Base-by-base conservation (phyloP, 2,329 filamentous ascomycete species). In the Sclerotiophoma versabilis region DNA sequence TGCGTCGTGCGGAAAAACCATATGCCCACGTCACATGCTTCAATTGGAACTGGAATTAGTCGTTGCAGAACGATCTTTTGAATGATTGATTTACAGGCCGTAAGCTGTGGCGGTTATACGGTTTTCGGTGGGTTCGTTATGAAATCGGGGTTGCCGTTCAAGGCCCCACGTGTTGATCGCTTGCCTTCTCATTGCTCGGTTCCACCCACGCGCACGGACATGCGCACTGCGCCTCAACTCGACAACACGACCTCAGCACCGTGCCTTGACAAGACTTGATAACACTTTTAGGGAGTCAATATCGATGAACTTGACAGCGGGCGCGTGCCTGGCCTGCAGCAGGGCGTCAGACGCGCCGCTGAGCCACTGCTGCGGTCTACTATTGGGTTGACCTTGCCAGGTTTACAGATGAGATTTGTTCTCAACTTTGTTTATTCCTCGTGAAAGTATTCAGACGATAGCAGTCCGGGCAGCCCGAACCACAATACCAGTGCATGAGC, bases 401-500 rank as follows among this genome's bases (percentile, higher is more conserved):
- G 19, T 36, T 47, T 42, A 53, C n/a, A 55, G 57, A 37, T 38
- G 45, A 48, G 32, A 32, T 43, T 38, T 45, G 50, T 54, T 60
- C 51, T 53, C 53, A 50, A 57, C n/a, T 49, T 34, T 43, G 26
- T 19, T 55, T 15, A 23, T 29, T 27, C 36, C 37, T 42, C 36
- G 50, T 47, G 44, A 49, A 52, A 63, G 57, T 58, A 43, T 54
- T 57, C 59, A 51, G 59, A 55, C 60, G 46, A 66, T 57, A 60
- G 36, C 52, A 42, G 42, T 54, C 33, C 14, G 7, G 25, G 34
- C 27, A 36, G 23, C 47, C 12, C 46, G 42, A 55, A 36, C 43
- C 29, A 41, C 39, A 12, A 32, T 30, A 49, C 34, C 22, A 41
- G 55, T 64, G 63, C 59, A 72, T 73, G 69, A 62, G 57, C 56